Evolutionary conservation across 2,329 filamentous ascomycete genomes (phyloP), one percentile per base, ranked within the genome.

Genomic region (Pezicula carpinea): DNA sequence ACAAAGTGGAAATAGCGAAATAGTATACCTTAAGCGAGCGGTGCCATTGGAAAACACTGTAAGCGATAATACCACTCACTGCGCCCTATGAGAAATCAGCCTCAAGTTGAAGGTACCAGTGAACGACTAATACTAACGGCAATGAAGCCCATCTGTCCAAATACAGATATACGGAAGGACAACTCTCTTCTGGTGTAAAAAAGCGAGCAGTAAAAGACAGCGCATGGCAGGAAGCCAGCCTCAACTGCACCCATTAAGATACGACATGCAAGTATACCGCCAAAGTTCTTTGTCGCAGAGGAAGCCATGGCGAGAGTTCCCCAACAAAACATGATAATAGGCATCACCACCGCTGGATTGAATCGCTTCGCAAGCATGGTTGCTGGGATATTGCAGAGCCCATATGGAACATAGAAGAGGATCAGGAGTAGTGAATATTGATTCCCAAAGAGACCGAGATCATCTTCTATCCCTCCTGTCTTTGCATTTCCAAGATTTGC

Each of bases 371-470:
- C 53, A 15, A 58, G 36, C 4, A 61, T 48, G 4, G 53, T 58
- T 23, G 58, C 57, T 3, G 61, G 58, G 2, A 64, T 51, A 21
- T 82, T 83, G 43, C 82, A 84, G 4, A 88, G 60, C 36, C 87
- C 83, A 60, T 85, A 87, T 0, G 84, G 84, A 6, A 89, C 71
- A 64, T 85, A 89, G 70, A 89, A 89, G 57, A 89, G 80, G 43
- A 74, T 75, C n/a, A n/a, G n/a, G n/a, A n/a, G n/a, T n/a, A n/a
- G n/a, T n/a, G n/a, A n/a, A n/a, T 87, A 86, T 60, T 86, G 74
- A 51, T 79, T 73, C 1, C 68, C 64, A 29, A 70, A 71, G 65
- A 88, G 80, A 32, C 76, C 62, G 15, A 87, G 68, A 54, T 80
- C 55, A 7, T 56, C 49, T 46, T 73, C 59, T 11, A 71, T 60